phyloP scores from a whole-genome alignment of 2,329 filamentous ascomycete species.

The Aspergillus ibericus region DNA sequence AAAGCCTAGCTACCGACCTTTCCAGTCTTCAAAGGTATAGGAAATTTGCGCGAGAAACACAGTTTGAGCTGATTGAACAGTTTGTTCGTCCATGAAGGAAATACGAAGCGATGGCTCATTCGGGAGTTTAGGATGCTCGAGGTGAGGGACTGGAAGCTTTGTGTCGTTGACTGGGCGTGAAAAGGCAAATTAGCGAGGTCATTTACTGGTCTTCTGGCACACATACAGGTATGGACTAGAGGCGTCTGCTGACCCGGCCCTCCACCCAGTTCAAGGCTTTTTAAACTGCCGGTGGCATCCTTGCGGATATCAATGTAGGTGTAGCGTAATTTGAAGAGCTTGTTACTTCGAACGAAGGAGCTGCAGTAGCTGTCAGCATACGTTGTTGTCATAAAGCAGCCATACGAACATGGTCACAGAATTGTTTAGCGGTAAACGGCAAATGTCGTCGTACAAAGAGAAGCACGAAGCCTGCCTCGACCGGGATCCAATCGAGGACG shows the following conservation, averaged over 20 bases:
- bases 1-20: conserved; percentile 26
- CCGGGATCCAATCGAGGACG: conserved; percentile 23
- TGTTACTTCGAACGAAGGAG: conserved; percentile 40
- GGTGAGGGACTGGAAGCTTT: conserved; percentile 42
- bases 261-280: conserved; percentile 40
- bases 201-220: background rate
- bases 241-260: conserved; percentile 36
- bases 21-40: conserved; percentile 46
- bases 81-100: conserved; percentile 46
- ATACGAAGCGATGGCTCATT: conserved; percentile 38
- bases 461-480: conserved; percentile 31
- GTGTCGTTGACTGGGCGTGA: conserved; percentile 34
- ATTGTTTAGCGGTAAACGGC: conserved; percentile 32
- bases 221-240: conserved; percentile 42
- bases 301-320: conserved; percentile 42
- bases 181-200: background rate
- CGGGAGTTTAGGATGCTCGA: conserved; percentile 42
- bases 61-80: conserved; percentile 39
- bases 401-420: conserved; percentile 35
- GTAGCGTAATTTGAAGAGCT: conserved; percentile 43
- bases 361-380: conserved; percentile 18
- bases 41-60: conserved; percentile 43
- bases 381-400: no score
- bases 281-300: conserved; percentile 37
- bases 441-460: conserved; percentile 32